Conservation (phyloP, 768 basidiomycete species). For the Phallus indusiatus region DNA sequence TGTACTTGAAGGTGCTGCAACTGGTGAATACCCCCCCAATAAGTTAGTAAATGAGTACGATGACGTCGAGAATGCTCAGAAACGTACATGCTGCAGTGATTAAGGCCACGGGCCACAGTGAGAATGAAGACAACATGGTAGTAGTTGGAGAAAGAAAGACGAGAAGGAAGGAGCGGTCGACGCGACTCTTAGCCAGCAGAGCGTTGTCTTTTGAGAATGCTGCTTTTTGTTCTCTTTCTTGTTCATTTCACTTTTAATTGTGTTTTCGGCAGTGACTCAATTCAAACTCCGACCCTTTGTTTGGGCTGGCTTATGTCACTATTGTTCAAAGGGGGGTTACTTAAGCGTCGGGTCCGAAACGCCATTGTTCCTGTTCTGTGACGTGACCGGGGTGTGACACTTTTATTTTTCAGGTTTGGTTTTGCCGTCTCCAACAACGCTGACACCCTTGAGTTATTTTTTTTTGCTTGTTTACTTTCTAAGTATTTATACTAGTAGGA, state of each 20-base stretch:
- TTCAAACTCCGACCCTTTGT: constrained; percentile 9
- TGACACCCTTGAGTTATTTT: background rate
- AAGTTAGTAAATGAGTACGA: background rate
- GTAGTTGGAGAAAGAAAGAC: background rate
- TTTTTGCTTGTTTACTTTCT: background rate
- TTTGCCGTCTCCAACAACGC: background rate
- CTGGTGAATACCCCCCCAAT: background rate
- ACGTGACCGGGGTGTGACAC: background rate
- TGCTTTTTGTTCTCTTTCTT: background rate
- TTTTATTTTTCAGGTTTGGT: background rate
- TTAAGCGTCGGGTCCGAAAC: background rate
- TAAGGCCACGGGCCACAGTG: constrained; percentile 9
- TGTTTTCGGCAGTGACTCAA: background rate
- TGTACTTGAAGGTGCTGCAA: constrained; percentile 44
- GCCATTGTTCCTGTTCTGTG: background rate
- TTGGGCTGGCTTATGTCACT: background rate
- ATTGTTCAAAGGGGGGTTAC: background rate
- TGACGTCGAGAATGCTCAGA: background rate
- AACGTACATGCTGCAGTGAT: background rate
- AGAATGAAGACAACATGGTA: background rate
- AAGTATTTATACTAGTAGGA: too few species aligned
- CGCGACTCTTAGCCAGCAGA: background rate
- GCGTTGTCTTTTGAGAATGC: background rate
- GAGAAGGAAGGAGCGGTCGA: constrained; percentile 3
- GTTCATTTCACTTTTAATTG: background rate